Percentiles rank a stretch among this genome's conserved stretches.
Evolutionary conservation across 148 eudicot genomes (phyloP).

Genomic region (Beta vulgaris): DNA sequence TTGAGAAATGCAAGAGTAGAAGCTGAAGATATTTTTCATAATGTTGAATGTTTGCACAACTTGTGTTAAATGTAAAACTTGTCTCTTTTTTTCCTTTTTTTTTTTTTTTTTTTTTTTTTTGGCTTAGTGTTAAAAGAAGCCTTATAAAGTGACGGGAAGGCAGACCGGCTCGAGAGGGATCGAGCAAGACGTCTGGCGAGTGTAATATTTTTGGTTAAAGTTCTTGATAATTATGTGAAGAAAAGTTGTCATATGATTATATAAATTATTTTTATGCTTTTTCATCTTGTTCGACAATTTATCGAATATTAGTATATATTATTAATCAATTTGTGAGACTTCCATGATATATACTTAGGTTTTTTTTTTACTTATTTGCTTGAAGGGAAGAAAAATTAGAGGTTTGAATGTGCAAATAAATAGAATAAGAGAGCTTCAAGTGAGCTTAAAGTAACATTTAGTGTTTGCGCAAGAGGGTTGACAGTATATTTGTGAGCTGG

Average conservation of each 20-base stretch:
- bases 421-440: no score
- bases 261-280: not conserved
- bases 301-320: not conserved
- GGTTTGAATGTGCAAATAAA: no score
- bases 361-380: no score
- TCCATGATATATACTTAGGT: no score
- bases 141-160: constrained; percentile 24
- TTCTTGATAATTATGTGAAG: constrained; percentile 25
- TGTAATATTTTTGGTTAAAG: constrained; percentile 34
- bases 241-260: constrained; percentile 21
- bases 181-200: constrained; percentile 37
- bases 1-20: constrained; percentile 64
- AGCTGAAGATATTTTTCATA: constrained; percentile 30
- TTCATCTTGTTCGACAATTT: not conserved
- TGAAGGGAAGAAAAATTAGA: no score
- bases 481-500: no score
- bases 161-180: constrained; percentile 42
- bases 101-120: constrained; percentile 1
- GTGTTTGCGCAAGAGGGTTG: no score
- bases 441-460: no score
- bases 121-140: constrained; percentile 26
- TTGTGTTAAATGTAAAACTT: constrained; percentile 31
- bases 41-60: constrained; percentile 1
- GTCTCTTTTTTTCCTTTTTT: not conserved
- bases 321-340: no score